Base-by-base conservation (phyloP, 208 protist species). In the Crithidia bombi region DNA sequence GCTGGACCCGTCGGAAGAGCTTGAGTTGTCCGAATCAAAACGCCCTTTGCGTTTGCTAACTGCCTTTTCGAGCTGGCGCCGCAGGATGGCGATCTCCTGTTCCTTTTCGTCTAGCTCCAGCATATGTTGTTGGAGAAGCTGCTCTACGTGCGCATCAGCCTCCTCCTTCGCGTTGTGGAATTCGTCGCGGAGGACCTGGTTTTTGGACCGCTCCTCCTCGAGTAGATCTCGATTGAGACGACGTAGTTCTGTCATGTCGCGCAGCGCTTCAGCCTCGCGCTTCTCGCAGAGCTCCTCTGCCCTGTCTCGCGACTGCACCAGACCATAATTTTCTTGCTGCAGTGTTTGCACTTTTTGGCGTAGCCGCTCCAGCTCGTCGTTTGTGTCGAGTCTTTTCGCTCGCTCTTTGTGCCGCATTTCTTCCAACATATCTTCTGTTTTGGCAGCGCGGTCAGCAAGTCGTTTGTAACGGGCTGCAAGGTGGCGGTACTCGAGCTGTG, bases 401-500 rank as follows among this genome's bases (percentile, higher is more conserved):
- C 76, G 55, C 44, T 89, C 87, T 57, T 70, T 77, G 26, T 61
- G 41, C 6, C 73, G 77, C 56, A 85, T 50, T 50, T 88, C 83
- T 11, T 70, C 56, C 39, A 95, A 39, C 54, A 84, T 81, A 49
- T 87, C 78, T 39, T 86, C 76, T 5, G 69, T 75, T 50, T 86
- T 90, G 14, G 65, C 44, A 25, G 63, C 67, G 17, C 77, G 85
- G 74, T 95, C 89, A 9, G 82, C 54, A 30, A 92, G 75, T 23
- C 80, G 66, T 26, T 78, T 87, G 63, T 92, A 72, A 21, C 76
- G 78, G 9, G 82, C 55, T 7, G 86, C 85, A 21, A 96, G 73
- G 52, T 96, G 91, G n/a, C 84, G 84, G 58, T 92, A 92, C 58
- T 96, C 91, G 0, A 92, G 74, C 33, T 84, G 85, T 30, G 85